Evolutionary conservation across 2,329 filamentous ascomycete species (phyloP).

Genomic region (Lachnellula occidentalis): DNA sequence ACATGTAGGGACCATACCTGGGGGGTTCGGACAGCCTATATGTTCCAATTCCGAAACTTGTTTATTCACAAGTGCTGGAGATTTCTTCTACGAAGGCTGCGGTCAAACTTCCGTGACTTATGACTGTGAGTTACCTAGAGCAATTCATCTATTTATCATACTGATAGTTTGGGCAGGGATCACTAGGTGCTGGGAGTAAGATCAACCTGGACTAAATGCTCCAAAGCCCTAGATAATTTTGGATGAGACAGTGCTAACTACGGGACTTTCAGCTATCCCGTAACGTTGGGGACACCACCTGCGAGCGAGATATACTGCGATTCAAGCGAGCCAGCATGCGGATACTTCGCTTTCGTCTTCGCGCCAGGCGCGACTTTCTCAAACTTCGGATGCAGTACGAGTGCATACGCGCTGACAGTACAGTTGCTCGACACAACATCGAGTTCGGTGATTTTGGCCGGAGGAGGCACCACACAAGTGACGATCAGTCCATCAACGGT

Average conservation of each 20-base stretch:
- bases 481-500: not conserved
- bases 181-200: not conserved
- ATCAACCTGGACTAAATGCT: too few relatives aligned
- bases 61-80: slow-evolving; percentile 16
- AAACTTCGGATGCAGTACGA: slow-evolving; percentile 21
- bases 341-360: slow-evolving; percentile 20
- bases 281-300: slow-evolving; percentile 4
- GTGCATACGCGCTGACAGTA: slow-evolving; percentile 12
- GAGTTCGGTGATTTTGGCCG: not conserved
- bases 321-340: slow-evolving; percentile 15
- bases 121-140: slow-evolving; percentile 10
- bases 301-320: slow-evolving; percentile 16
- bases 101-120: slow-evolving; percentile 15
- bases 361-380: slow-evolving; percentile 11
- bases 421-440: slow-evolving; percentile 7
- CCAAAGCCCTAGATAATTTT: not conserved
- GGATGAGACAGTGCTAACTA: slow-evolving; percentile 16
- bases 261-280: not conserved
- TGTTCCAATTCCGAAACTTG: slow-evolving; percentile 19
- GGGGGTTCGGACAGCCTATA: slow-evolving; percentile 18
- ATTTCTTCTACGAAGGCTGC: slow-evolving; percentile 21
- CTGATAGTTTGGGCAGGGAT: not conserved
- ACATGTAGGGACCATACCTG: slow-evolving; percentile 14
- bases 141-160: not conserved
- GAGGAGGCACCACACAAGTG: not conserved